A percentile compares a stretch with the other conserved stretches of the same genome.
Conservation (phyloP, 805 yeast species). For the Starmerella davenportii region DNA sequence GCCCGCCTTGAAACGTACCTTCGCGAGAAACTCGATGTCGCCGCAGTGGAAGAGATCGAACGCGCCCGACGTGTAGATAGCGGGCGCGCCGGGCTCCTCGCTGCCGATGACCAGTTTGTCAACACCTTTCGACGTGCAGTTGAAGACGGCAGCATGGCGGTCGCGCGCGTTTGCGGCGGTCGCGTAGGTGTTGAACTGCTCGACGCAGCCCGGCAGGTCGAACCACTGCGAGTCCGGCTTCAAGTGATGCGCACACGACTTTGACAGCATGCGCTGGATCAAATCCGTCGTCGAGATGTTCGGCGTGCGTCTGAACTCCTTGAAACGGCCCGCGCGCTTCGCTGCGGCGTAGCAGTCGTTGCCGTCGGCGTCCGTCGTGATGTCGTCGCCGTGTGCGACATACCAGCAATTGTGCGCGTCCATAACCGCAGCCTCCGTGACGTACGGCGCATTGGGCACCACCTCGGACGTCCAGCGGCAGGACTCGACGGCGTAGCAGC, state of each 20-base stretch:
- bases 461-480: slow-evolving; percentile 74
- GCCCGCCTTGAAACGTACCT: slow-evolving; percentile 28
- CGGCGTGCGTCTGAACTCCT: slow-evolving; percentile 84
- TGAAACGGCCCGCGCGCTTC: slow-evolving; percentile 69
- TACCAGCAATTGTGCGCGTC: slow-evolving; percentile 56
- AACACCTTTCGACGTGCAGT: slow-evolving; percentile 1
- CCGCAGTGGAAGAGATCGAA: slow-evolving; percentile 91
- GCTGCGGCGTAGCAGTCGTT: slow-evolving; percentile 77
- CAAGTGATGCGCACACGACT: slow-evolving; percentile 40
- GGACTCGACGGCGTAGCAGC: slow-evolving; percentile 70
- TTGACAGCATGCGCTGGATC: slow-evolving; percentile 67
- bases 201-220: slow-evolving; percentile 6
- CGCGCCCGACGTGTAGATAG: slow-evolving; percentile 52
- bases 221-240: slow-evolving; percentile 9
- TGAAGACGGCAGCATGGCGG: slow-evolving; percentile 16
- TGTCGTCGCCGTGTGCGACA: slow-evolving; percentile 98
- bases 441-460: slow-evolving; percentile 75
- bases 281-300: slow-evolving; percentile 90
- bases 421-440: slow-evolving; percentile 70
- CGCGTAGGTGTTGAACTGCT: slow-evolving; percentile 15
- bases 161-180: slow-evolving; percentile 11
- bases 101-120: slow-evolving; percentile 6
- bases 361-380: slow-evolving; percentile 90
- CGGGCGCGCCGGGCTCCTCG: neutral
- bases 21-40: slow-evolving; percentile 56